Evolutionary conservation across 192 early-diverging fungal species (phyloP), one percentile per base, ranked within the genome.

Genomic region (Rhizoclosmatium sp.): DNA sequence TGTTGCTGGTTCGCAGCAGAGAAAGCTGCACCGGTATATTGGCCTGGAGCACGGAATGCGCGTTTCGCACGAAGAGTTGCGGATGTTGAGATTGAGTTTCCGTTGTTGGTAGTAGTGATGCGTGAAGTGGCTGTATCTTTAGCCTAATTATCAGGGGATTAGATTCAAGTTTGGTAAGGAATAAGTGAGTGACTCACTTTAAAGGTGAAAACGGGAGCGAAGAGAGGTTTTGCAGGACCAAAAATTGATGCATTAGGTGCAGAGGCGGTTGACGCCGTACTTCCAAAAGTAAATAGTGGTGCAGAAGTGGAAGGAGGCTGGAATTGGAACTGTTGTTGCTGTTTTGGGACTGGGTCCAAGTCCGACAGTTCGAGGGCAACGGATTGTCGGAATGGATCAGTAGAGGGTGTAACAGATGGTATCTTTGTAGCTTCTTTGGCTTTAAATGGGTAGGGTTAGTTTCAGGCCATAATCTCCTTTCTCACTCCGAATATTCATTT

Each of bases 191-290:
- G 46, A 44, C 56, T 75, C 65, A 48, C 75, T 3, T 44, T 76
- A 61, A 76, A 76, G 14, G 75, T 48, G 41, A 76, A 76, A 4
- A 76, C 62, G 4, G 75, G 75, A 23, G 60, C 62, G 42, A 76
- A 76, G 31, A 76, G 31, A 5, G 75, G 75, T 62, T 76, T 76
- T 42, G 75, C 48, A 31, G 42, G n/a, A 19, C 75, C 75, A 76
- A 76, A 76, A 12, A 75, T 39, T 23, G 46, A 49, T 42, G 41
- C 67, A 46, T 23, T 16, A 12, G 67, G 7, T n/a, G 70, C 41
- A 23, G 59, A 21, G 19, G 73, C 14, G 41, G 48, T 23, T 59
- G 44, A 2, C 10, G 40, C 23, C 7, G 73, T 42, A 62, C 42
- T 40, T 59, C 73, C 73, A 64, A 75, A 75, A 42, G 73, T 75